Evolutionary conservation across 2,329 filamentous ascomycete species (phyloP), one percentile per base, ranked within the genome.

Genomic region (Aspergillus flavus): DNA sequence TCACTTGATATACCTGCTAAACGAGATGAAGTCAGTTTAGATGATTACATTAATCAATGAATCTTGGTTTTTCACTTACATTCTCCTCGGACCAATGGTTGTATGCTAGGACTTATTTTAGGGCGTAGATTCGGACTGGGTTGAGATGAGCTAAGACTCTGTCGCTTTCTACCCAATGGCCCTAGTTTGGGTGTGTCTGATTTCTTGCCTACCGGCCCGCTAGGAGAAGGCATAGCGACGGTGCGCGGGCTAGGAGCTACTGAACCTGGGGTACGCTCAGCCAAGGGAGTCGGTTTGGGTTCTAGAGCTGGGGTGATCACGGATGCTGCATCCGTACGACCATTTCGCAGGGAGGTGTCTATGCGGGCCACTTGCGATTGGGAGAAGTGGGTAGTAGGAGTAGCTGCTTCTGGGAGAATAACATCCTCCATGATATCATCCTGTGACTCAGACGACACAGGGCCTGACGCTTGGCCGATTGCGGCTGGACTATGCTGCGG

Each of bases 21-120:
- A 43, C 57, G 28, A 46, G 45, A 57, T 64, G 57, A 62, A 50
- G 52, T 59, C 26, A 55, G 48, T 52, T 54, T 23, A 14, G 36
- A 41, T 14, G 14, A 43, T 32, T 14, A 34, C 41, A 57, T 41
- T 54, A 56, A 43, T 73, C 0, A 78, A 77, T 30, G 80, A 39
- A 41, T 34, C 39, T 46, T 46, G 12, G 7, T 32, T 28, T 57
- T 57, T 55, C 32, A 80, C 84, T 79, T 79, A 89, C 87, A 81
- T 65, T 86, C 86, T 69, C 86, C 89, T 23, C 93, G 93, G 54
- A 97, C 85, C 26, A 97, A 79, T 11, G 95, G 94, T 75, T 97
- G 96, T 76, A 99, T 97, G 76, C 88, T 96, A 3, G 94, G 95
- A 30, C 94, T 97, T 65, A 98, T 97, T 75, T 88, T 91, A 2